Percentiles rank a stretch among this genome's conserved stretches.
Conservation (phyloP, 176 grass and related monocot species). For the Avena sativa region DNA sequence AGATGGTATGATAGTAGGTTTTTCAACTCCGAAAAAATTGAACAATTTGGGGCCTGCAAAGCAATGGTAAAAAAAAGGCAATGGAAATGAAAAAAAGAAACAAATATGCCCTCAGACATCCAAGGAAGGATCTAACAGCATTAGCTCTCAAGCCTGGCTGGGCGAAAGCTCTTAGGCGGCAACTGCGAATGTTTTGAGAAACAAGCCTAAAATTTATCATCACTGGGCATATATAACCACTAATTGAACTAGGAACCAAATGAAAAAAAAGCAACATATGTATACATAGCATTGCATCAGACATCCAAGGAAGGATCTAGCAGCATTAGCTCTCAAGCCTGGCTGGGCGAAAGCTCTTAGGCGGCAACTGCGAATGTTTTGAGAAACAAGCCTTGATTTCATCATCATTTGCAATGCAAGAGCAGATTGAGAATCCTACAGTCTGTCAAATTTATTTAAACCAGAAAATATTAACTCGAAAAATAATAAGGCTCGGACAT, state of each 20-base stretch:
- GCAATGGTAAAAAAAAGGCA: too few relatives aligned
- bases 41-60: background rate
- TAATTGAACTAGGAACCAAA: background rate
- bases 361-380: slow-evolving; percentile 60
- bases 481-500: slow-evolving; percentile 45
- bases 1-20: slow-evolving; percentile 12
- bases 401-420: background rate
- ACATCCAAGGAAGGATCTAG: slow-evolving; percentile 65
- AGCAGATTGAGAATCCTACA: background rate
- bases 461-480: background rate
- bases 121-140: slow-evolving; percentile 26
- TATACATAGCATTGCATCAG: slow-evolving; percentile 22
- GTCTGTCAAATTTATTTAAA: background rate
- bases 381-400: slow-evolving; percentile 70
- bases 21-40: slow-evolving; percentile 31
- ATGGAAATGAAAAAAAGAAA: too few relatives aligned
- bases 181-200: slow-evolving; percentile 71
- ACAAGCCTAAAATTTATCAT: slow-evolving; percentile 48
- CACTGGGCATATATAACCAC: background rate
- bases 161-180: slow-evolving; percentile 59
- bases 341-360: slow-evolving; percentile 58
- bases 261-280: background rate
- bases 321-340: slow-evolving; percentile 66
- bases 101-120: slow-evolving; percentile 31
- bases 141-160: slow-evolving; percentile 57